Evolutionary conservation across 2,329 filamentous ascomycete genomes (phyloP).

Genomic region (Berkeleyomyces rouxiae): DNA sequence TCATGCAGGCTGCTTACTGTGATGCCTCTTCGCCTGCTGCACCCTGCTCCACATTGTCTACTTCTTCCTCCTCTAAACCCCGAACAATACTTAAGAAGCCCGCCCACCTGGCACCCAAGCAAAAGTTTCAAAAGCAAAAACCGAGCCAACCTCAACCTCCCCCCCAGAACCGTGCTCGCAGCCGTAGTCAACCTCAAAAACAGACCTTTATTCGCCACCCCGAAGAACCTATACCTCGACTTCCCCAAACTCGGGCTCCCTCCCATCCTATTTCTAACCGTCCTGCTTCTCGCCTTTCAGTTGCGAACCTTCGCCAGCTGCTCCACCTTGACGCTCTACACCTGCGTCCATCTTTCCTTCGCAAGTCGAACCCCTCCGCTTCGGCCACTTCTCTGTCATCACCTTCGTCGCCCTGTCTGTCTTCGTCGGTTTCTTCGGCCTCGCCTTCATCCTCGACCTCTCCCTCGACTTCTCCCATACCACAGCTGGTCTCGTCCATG

Average conservation of each 20-base stretch:
- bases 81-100: neutral
- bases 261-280: neutral
- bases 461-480: neutral
- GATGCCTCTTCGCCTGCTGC: neutral
- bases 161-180: neutral
- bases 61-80: neutral
- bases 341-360: conserved; percentile 7
- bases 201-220: neutral
- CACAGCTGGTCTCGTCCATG: neutral
- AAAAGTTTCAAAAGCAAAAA: conserved; percentile 2
- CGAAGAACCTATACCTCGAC: neutral
- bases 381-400: conserved; percentile 6
- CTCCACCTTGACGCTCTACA: conserved; percentile 10
- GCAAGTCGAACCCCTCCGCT: conserved; percentile 1
- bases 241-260: neutral
- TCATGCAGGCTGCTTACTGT: conserved; percentile 4
- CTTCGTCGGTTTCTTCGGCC: conserved; percentile 3
- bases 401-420: conserved; percentile 10
- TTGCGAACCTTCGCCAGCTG: conserved; percentile 10
- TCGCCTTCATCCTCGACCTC: conserved; percentile 4
- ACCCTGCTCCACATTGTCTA: conserved; percentile 1
- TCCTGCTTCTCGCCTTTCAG: conserved; percentile 4
- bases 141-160: neutral
- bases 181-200: neutral
- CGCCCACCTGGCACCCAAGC: neutral